Evolutionary conservation across 2,329 filamentous ascomycete genomes (phyloP).

Genomic region (Tricladium varicosporioides): DNA sequence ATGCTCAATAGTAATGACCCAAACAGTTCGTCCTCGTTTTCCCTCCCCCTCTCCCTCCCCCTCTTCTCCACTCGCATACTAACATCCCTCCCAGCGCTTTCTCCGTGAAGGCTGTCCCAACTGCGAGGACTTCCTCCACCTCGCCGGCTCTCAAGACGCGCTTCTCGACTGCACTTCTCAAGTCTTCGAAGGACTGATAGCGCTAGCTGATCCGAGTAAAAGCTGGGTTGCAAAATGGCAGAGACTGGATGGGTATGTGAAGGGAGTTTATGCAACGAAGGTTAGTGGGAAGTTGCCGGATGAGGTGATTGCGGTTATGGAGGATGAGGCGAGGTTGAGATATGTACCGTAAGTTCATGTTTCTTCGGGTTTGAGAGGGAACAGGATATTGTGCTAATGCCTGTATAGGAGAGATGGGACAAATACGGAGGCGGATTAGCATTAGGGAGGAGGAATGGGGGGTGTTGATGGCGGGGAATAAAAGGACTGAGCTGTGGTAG

Average conservation of each 20-base stretch:
- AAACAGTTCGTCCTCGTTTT: slow-evolving; percentile 58
- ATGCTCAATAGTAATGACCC: slow-evolving; percentile 89
- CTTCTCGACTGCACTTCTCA: slow-evolving; percentile 93
- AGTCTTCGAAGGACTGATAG: slow-evolving; percentile 91
- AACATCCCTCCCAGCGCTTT: slow-evolving; percentile 63
- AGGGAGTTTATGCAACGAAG: slow-evolving; percentile 91
- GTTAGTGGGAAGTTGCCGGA: slow-evolving; percentile 78
- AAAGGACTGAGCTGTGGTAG: not conserved
- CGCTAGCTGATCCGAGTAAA: slow-evolving; percentile 74
- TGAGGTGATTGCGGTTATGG: slow-evolving; percentile 58
- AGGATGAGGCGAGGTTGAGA: slow-evolving; percentile 61
- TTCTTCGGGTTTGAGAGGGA: not conserved
- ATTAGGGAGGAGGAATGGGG: not conserved
- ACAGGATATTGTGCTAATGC: slow-evolving; percentile 16
- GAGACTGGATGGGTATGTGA: slow-evolving; percentile 81
- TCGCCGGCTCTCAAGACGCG: slow-evolving; percentile 73
- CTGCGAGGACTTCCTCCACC: slow-evolving; percentile 88
- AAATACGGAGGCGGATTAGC: slow-evolving; percentile 38
- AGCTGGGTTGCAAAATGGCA: slow-evolving; percentile 99
- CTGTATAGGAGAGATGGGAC: slow-evolving; percentile 52
- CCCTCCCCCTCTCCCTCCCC: slow-evolving; percentile 6
- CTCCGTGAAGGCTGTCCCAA: slow-evolving; percentile 87
- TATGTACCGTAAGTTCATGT: slow-evolving; percentile 60
- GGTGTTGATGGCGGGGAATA: not conserved
- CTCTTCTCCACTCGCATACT: slow-evolving; percentile 2